Base-by-base conservation (phyloP, 176 grass and related monocot species). In the Calamus simplicifolius region DNA sequence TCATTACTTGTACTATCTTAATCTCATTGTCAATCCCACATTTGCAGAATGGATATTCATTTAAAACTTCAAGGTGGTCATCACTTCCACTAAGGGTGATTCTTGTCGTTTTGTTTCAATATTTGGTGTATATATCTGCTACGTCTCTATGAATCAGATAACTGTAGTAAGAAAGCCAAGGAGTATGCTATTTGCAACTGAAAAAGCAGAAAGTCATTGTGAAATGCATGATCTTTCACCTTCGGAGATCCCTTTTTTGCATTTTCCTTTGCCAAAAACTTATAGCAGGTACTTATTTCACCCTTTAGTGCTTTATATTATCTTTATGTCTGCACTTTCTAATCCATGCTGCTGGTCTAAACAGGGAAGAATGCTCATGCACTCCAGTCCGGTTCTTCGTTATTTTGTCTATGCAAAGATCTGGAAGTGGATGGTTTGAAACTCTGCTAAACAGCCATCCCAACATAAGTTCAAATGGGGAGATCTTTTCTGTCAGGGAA, bases 401-500 rank as follows among this genome's bases (percentile, higher is more conserved):
- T 55, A 80, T 90, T 52, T 58, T 96, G 16, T 96, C 91, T 25
- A 96, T 96, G 91, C 91, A 96, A 83, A 82, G 91, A 58, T 96
- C 91, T 0, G 91, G 91, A 59, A 96, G 91, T 60, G 91, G 91
- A 38, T 96, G 91, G 91, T 90, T 96, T 31, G 91, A 96, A 77
- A 96, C 91, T n/a, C 51, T 96, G 82, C 57, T 96, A 56, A 96
- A 96, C 51, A 96, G 91, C 52, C 91, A 96, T 29, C 86, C 91
- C 28, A 96, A 96, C 70, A 74, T 96, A 52, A 96, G 86, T 52
- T 96, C 91, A 58, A 90, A 96, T 17, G 91, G 91, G 0, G 91
- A 96, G 75, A 87, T 90, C 25, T 96, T 96, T 67, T 79, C 76
- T 23, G 77, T 48, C 59, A 12, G 59, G 29, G 55, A 84, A 56